Percentiles rank a stretch among this genome's conserved stretches.
phyloP scores from a whole-genome alignment of 2,329 filamentous ascomycete species.

The Aspergillus fischeri region DNA sequence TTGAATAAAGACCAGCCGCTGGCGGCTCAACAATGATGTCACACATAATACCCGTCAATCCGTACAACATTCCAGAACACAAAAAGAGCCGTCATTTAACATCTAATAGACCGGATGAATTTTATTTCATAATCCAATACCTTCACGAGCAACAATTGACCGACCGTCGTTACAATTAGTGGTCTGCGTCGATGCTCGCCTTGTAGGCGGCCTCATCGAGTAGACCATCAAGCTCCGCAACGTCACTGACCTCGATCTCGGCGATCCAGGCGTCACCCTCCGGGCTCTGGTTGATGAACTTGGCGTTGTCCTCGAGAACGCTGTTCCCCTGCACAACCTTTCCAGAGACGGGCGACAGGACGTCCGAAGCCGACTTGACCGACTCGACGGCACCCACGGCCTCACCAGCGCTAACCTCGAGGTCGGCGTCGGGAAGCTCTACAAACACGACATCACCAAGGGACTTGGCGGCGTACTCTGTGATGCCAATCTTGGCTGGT shows the following conservation, averaged over 20 bases:
- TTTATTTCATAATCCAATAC: neutral
- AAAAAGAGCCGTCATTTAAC: constrained; percentile 4
- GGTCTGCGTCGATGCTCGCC: constrained; percentile 59
- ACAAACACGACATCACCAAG: constrained; percentile 97
- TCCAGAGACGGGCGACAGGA: constrained; percentile 81
- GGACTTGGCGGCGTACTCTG: constrained; percentile 82
- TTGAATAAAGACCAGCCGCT: constrained; percentile 20
- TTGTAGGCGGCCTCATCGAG: constrained; percentile 78
- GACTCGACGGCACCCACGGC: constrained; percentile 93
- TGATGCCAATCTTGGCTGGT: constrained; percentile 74
- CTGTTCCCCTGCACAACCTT: constrained; percentile 71
- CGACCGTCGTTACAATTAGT: constrained; percentile 4
- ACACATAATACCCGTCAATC: constrained; percentile 4
- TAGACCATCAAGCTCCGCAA: constrained; percentile 66
- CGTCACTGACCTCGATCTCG: constrained; percentile 72
- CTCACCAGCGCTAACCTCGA: constrained; percentile 70
- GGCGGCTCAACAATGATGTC: constrained; percentile 13
- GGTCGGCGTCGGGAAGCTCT: constrained; percentile 73
- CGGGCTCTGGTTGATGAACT: constrained; percentile 81
- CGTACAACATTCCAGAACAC: constrained; percentile 7
- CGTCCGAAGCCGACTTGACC: constrained; percentile 97
- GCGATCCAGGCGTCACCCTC: constrained; percentile 93
- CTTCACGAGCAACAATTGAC: neutral
- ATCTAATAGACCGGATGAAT: constrained; percentile 1
- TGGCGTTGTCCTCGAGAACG: constrained; percentile 76